Evolutionary conservation across 208 protist genomes (phyloP).

Genomic region (Porcisia hertigi): DNA sequence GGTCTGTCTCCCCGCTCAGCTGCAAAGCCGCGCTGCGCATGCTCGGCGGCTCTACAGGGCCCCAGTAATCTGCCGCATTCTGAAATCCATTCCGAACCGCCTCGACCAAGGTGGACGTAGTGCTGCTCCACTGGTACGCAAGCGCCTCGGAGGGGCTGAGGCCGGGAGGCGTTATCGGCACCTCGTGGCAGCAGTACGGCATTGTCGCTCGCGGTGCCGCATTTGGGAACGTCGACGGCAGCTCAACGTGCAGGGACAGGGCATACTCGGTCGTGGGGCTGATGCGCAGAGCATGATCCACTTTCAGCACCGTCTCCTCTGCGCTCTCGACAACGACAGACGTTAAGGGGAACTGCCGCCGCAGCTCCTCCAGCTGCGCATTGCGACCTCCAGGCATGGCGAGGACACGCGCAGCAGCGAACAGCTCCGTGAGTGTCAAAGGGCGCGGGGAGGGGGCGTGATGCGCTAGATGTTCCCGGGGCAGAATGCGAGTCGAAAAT

Average conservation of each 20-base stretch:
- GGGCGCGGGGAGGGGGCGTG: neutral
- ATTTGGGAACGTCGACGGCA: conserved; percentile 53
- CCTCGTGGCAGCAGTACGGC: conserved; percentile 57
- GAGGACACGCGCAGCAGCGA: neutral
- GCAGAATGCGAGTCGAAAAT: too few species aligned
- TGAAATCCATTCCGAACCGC: conserved; percentile 74
- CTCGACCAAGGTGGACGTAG: conserved; percentile 54
- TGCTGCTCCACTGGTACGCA: conserved; percentile 55
- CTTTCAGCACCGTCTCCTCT: conserved; percentile 54
- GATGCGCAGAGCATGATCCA: conserved; percentile 53
- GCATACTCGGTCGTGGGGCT: conserved; percentile 49
- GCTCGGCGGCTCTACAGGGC: conserved; percentile 64
- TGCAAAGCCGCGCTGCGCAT: conserved; percentile 45
- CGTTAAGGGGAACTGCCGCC: conserved; percentile 47
- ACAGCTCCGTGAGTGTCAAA: neutral
- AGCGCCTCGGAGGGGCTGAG: conserved; percentile 35
- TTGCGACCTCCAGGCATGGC: conserved; percentile 28
- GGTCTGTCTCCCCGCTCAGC: conserved; percentile 56
- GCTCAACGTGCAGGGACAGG: conserved; percentile 62
- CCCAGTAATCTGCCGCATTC: conserved; percentile 68
- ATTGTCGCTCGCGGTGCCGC: conserved; percentile 50
- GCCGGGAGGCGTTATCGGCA: conserved; percentile 58
- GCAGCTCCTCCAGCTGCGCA: conserved; percentile 45
- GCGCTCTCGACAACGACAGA: conserved; percentile 41
- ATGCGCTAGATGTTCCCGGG: neutral